Base-by-base conservation (phyloP, 352 stramenopile genomes). In the Globisporangium canariense region DNA sequence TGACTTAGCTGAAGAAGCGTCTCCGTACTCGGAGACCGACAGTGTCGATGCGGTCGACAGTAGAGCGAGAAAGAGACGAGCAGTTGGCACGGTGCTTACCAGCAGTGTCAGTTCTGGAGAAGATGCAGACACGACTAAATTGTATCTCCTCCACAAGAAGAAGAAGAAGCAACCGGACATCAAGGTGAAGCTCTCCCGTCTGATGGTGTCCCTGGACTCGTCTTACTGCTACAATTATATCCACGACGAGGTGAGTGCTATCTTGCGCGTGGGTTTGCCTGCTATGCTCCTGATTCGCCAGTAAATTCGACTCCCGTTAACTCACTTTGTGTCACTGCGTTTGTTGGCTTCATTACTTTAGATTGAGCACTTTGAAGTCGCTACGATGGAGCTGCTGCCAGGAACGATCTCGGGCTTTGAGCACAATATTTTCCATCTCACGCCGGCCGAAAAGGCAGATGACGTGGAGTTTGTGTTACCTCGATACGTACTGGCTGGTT, bases 401-500 rank as follows among this genome's bases (percentile, higher is more conserved):
- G 49, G 49, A 22, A 55, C 49, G 11, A 38, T 55, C 13, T 55
- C 49, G 8, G 49, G 49, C 13, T 55, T 55, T 34, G 30, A 34
- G 13, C 49, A 34, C 13, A 25, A 38, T 8, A 4, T 38, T 20
- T 10, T 55, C 25, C 25, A 55, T 13, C 49, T 55, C 22, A 32
- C 25, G 4, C 25, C 25, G 25, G 18, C 49, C 49, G 13, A 38
- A 13, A 55, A 55, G 49, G 25, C 25, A 38, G 49, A 38, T n/a
- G 49, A 55, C 25, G 49, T 55, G 22, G 25, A 55, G 22, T 55
- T 54, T 55, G 49, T 55, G 22, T 20, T 55, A 25, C 49, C 49
- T n/a, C 49, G 49, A 34, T 55, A 55, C 49, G 49, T 55, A 25
- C 7, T 38, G 13, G 16, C 22, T 55, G 49, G 25, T n/a, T 55